phyloP scores from a whole-genome alignment of 805 yeast genomes.

The Phaffomyces opuntiae region DNA sequence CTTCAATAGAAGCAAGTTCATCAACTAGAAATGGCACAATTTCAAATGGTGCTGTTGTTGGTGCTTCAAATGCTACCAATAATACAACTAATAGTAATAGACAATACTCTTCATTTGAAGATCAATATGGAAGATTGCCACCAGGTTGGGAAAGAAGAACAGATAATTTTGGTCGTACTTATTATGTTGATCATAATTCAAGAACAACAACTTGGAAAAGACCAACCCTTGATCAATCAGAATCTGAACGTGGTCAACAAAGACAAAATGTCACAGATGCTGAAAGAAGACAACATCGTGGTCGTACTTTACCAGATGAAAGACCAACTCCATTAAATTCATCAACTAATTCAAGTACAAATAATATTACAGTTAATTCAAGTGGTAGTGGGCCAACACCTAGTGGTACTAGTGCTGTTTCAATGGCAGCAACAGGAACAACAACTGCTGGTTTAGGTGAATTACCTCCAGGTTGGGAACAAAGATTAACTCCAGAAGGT shows the following conservation, averaged over 20 bases:
- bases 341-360: slow-evolving; percentile 12
- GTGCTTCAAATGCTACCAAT: slow-evolving; percentile 3
- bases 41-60: slow-evolving; percentile 12
- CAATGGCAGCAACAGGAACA: slow-evolving; percentile 65
- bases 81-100: slow-evolving; percentile 25
- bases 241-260: slow-evolving; percentile 52
- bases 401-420: slow-evolving; percentile 52
- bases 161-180: slow-evolving; percentile 94
- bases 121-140: slow-evolving; percentile 92
- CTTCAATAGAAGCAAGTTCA: neutral
- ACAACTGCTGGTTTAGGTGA: slow-evolving; percentile 96
- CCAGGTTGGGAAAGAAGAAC: slow-evolving; percentile 99
- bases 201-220: slow-evolving; percentile 99
- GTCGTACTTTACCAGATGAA: slow-evolving; percentile 78
- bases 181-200: slow-evolving; percentile 96
- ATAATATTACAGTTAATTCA: slow-evolving; percentile 40
- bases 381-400: slow-evolving; percentile 38
- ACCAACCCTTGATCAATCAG: slow-evolving; percentile 79
- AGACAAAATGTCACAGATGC: slow-evolving; percentile 69
- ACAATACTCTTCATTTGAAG: slow-evolving; percentile 91
- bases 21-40: slow-evolving; percentile 9
- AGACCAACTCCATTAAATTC: slow-evolving; percentile 25
- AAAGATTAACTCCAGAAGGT: slow-evolving; percentile 95
- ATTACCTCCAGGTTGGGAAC: slow-evolving; percentile 99
- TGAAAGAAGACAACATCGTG: slow-evolving; percentile 86